Percentiles rank a stretch among this genome's conserved stretches.
Conservation (phyloP, 2,329 filamentous ascomycete genomes). For the Amesomyces nigricolor region DNA sequence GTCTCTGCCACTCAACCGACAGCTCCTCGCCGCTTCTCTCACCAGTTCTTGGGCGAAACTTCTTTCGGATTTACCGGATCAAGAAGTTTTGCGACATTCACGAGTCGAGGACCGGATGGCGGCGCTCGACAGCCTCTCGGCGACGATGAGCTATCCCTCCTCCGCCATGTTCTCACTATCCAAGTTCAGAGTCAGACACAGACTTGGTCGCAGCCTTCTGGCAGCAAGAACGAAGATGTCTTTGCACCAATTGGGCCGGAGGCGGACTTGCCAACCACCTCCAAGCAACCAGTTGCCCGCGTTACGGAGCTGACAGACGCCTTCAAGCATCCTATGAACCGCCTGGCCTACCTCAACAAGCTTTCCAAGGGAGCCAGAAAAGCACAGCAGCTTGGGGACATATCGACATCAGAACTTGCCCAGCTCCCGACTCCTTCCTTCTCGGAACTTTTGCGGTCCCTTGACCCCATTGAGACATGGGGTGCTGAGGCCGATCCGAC, state of each 20-base stretch:
- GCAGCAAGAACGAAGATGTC: not conserved
- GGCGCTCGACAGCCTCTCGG: not conserved
- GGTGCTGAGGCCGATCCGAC: conserved; percentile 45
- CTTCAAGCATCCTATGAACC: not conserved
- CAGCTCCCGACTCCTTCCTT: conserved; percentile 51
- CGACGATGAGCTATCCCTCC: not conserved
- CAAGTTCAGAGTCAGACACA: not conserved
- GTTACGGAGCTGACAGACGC: not conserved
- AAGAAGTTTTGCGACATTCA: not conserved
- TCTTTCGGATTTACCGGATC: not conserved
- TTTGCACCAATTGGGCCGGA: not conserved
- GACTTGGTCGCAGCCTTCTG: not conserved
- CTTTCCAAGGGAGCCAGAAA: not conserved
- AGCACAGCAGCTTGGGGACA: not conserved
- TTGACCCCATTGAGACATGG: conserved; percentile 51
- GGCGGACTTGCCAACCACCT: not conserved
- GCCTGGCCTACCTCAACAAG: not conserved
- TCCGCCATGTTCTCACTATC: not conserved
- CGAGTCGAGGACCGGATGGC: not conserved
- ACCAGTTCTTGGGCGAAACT: not conserved
- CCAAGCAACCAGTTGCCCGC: not conserved
- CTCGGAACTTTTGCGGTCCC: conserved; percentile 55
- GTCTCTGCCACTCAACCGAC: not conserved
- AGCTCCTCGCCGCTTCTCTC: no score
- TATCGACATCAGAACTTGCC: not conserved